These are phyloP conservation scores for Quercus wislizeni DNA, from an alignment of 306 rosid genomes.

Conservation along the genomic window DNA sequence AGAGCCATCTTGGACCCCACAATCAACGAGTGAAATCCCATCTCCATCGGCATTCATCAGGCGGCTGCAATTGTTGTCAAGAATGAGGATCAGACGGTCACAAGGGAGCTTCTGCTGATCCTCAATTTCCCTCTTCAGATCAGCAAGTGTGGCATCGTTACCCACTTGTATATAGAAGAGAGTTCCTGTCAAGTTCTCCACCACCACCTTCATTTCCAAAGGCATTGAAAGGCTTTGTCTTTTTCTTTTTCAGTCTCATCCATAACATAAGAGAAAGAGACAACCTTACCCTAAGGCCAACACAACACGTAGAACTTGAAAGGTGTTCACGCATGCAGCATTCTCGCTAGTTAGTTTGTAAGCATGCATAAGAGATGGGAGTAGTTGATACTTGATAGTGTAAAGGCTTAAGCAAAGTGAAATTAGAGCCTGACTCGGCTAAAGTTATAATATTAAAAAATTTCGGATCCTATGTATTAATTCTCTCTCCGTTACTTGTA, in stretches of 20 bases:
- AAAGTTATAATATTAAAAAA: no score
- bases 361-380: conserved; percentile 7
- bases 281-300: background rate
- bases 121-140: conserved; percentile 50
- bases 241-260: background rate
- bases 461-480: background rate
- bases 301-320: background rate
- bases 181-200: conserved; percentile 50
- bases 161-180: conserved; percentile 38
- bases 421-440: background rate
- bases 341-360: conserved; percentile 41
- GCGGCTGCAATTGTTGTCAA: conserved; percentile 16
- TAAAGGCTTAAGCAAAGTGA: background rate
- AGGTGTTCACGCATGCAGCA: conserved; percentile 43
- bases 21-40: conserved; percentile 38
- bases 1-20: conserved; percentile 58
- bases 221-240: background rate
- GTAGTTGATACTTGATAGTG: background rate
- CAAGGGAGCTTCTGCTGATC: conserved; percentile 47
- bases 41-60: conserved; percentile 30
- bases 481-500: background rate
- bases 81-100: conserved; percentile 52
- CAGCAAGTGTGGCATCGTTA: conserved; percentile 39
- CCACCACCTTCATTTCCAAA: conserved; percentile 35
- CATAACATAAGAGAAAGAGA: background rate